phyloP scores from a whole-genome alignment of 2,329 filamentous ascomycete genomes.

The Beauveria caledonica region DNA sequence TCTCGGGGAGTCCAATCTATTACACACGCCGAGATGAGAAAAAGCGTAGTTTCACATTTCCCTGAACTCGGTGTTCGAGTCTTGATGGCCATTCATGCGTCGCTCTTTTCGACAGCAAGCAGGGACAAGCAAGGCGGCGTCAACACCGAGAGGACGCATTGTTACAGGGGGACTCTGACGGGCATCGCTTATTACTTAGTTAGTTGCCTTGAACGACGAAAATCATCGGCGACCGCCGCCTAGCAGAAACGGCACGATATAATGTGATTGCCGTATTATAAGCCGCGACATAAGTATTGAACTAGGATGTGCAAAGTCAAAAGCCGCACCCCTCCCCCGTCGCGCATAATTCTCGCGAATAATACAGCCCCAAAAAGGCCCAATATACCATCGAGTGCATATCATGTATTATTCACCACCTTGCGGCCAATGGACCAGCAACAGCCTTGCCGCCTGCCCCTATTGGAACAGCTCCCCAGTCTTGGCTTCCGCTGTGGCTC shows the following conservation, averaged over 20 bases:
- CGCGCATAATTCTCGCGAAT: neutral
- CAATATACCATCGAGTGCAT: neutral
- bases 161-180: neutral
- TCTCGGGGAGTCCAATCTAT: neutral
- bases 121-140: neutral
- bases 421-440: neutral
- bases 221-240: neutral
- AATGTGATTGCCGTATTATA: neutral
- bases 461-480: neutral
- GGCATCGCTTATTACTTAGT: neutral
- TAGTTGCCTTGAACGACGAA: neutral
- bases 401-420: neutral
- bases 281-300: neutral
- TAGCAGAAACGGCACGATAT: neutral
- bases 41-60: neutral
- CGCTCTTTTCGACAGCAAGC: neutral
- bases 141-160: neutral
- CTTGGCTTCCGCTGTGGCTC: neutral
- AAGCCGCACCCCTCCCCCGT: neutral
- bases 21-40: neutral
- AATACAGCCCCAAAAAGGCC: neutral
- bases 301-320: constrained; percentile 1
- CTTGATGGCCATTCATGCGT: neutral
- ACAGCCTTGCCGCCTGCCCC: neutral
- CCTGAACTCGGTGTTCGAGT: neutral